phyloP scores from a whole-genome alignment of 2,329 filamentous ascomycete species.

The Xylaria sp. region DNA sequence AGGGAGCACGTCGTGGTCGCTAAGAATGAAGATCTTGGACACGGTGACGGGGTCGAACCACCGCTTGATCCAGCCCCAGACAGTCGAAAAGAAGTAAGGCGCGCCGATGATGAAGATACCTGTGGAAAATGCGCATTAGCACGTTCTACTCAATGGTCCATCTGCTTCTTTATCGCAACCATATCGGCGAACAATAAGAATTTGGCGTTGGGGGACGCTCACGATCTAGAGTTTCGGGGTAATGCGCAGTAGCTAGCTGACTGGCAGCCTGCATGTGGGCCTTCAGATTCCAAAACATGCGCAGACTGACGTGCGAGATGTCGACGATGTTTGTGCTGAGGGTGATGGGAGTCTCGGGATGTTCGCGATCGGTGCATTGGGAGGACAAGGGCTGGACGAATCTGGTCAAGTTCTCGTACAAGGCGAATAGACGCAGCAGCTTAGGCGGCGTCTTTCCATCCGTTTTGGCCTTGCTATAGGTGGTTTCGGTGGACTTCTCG shows the following conservation, averaged over 20 bases:
- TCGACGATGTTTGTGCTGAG: slow-evolving; percentile 96
- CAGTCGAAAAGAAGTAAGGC: slow-evolving; percentile 88
- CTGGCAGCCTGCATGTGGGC: slow-evolving; percentile 93
- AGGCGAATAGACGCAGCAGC: slow-evolving; percentile 85
- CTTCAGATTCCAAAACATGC: slow-evolving; percentile 97
- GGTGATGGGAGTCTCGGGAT: slow-evolving; percentile 86
- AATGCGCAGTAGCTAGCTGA: slow-evolving; percentile 88
- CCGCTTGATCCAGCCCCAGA: slow-evolving; percentile 94
- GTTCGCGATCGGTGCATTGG: slow-evolving; percentile 75
- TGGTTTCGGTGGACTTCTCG: slow-evolving; percentile 69
- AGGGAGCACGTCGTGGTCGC: slow-evolving; percentile 75
- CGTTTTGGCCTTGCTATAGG: slow-evolving; percentile 67
- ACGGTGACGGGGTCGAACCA: slow-evolving; percentile 96
- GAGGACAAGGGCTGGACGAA: slow-evolving; percentile 90
- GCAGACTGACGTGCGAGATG: slow-evolving; percentile 85
- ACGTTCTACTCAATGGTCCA: neutral
- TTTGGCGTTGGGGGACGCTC: slow-evolving; percentile 6
- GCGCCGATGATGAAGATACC: slow-evolving; percentile 81
- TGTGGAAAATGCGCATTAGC: slow-evolving; percentile 24
- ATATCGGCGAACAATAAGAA: neutral
- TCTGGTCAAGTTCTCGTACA: slow-evolving; percentile 91
- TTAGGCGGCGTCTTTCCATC: slow-evolving; percentile 77
- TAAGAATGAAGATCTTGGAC: slow-evolving; percentile 94
- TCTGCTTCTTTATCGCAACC: neutral
- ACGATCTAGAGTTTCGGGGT: slow-evolving; percentile 91